Percentiles rank a stretch among this genome's conserved stretches.
phyloP scores from a whole-genome alignment of 106 monocot genomes.

The Dactylorhiza incarnata region DNA sequence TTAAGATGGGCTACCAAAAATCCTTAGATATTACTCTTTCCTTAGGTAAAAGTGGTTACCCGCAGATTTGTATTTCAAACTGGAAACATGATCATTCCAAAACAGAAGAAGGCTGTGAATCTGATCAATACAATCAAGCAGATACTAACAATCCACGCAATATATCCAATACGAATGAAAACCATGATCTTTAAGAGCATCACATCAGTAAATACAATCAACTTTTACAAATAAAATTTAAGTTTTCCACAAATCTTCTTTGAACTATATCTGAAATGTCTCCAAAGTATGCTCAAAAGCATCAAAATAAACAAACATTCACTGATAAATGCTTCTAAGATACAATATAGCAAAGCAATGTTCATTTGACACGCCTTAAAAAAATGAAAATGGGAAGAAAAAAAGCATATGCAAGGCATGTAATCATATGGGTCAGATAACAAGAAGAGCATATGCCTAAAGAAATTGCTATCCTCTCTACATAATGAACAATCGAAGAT shows the following conservation, averaged over 20 bases:
- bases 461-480: not conserved
- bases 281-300: not conserved
- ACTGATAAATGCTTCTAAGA: not conserved
- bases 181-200: too few relatives aligned
- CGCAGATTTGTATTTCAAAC: too few relatives aligned
- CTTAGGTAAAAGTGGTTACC: too few relatives aligned
- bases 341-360: constrained; percentile 1
- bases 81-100: too few relatives aligned
- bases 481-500: not conserved
- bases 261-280: not conserved
- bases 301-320: not conserved
- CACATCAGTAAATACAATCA: too few relatives aligned
- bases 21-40: too few relatives aligned
- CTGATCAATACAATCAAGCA: too few relatives aligned
- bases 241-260: not conserved
- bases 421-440: not conserved
- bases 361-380: not conserved
- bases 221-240: too few relatives aligned
- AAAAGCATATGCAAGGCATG: not conserved
- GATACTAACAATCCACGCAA: too few relatives aligned
- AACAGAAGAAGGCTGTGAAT: too few relatives aligned
- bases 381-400: not conserved
- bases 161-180: too few relatives aligned
- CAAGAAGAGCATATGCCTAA: not conserved
- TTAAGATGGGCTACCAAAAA: too few relatives aligned